Conservation (phyloP, 129 eudicot species). For the Flaveria sonorensis region DNA sequence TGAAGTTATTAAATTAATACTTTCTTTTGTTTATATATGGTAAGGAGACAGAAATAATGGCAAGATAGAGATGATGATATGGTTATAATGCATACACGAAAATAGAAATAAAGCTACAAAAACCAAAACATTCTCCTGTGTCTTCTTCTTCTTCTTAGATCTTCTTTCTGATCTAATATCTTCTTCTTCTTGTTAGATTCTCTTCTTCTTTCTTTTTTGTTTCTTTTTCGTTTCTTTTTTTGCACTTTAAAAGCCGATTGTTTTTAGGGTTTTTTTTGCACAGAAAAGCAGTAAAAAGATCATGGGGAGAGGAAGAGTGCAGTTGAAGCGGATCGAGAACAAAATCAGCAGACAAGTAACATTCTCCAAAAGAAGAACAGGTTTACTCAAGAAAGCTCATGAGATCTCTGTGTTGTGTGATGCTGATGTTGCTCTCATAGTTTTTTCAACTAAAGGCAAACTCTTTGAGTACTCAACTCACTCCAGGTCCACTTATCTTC, state of each 20-base stretch:
- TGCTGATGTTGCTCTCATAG: slow-evolving; percentile 77
- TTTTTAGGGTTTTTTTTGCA: no score
- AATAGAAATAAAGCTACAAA: slow-evolving; percentile 26
- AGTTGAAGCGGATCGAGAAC: slow-evolving; percentile 85
- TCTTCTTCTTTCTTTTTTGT: neutral
- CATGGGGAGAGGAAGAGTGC: slow-evolving; percentile 91
- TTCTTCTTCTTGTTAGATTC: no score
- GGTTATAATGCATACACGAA: slow-evolving; percentile 33
- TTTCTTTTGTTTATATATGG: slow-evolving; percentile 24
- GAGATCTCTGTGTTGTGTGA: slow-evolving; percentile 75
- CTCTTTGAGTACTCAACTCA: slow-evolving; percentile 81
- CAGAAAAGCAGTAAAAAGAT: no score
- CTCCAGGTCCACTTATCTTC: slow-evolving; percentile 47
- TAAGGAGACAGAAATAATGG: slow-evolving; percentile 22
- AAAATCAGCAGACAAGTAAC: slow-evolving; percentile 88
- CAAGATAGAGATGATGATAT: slow-evolving; percentile 20
- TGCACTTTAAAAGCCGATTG: no score
- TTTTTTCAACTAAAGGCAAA: slow-evolving; percentile 79
- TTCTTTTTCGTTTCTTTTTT: no score
- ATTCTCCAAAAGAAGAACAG: slow-evolving; percentile 79
- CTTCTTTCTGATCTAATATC: neutral
- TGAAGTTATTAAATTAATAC: neutral
- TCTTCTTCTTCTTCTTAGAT: slow-evolving; percentile 11
- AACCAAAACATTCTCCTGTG: slow-evolving; percentile 24
- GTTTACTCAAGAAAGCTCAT: slow-evolving; percentile 83